phyloP scores from a whole-genome alignment of 2,329 filamentous ascomycete species.

The Fusarium coffeatum region DNA sequence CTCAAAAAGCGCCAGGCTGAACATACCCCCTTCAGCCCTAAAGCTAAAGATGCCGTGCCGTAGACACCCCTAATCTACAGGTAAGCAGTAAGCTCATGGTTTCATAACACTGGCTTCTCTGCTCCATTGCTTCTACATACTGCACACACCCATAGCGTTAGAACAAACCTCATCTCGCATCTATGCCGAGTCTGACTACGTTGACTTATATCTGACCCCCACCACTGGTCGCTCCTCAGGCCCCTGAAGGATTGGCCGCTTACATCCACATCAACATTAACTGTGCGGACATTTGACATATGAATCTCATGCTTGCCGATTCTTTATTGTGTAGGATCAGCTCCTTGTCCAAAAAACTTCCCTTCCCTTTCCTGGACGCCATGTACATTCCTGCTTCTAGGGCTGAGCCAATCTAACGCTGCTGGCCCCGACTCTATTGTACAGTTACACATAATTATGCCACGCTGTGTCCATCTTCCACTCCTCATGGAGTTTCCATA shows the following conservation, averaged over 20 bases:
- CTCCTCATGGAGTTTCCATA: slow-evolving; percentile 21
- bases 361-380: slow-evolving; percentile 40
- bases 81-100: neutral
- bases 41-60: slow-evolving; percentile 10
- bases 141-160: slow-evolving; percentile 11
- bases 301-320: slow-evolving; percentile 21
- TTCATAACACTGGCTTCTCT: neutral
- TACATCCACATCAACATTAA: neutral
- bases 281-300: neutral
- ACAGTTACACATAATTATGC: slow-evolving; percentile 46
- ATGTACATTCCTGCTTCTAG: slow-evolving; percentile 44
- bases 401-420: slow-evolving; percentile 39
- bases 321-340: neutral
- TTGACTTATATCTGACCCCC: neutral
- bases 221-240: neutral
- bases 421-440: slow-evolving; percentile 44
- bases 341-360: slow-evolving; percentile 12
- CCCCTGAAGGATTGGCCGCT: slow-evolving; percentile 9
- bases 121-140: neutral
- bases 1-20: slow-evolving; percentile 10
- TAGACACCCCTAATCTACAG: slow-evolving; percentile 6
- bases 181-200: slow-evolving; percentile 4
- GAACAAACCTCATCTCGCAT: slow-evolving; percentile 15
- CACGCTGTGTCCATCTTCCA: slow-evolving; percentile 28
- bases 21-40: slow-evolving; percentile 29